Percentiles rank a stretch among this genome's conserved stretches.
phyloP scores from a whole-genome alignment of 768 basidiomycete genomes.

The Stropharia rugosoannulata region DNA sequence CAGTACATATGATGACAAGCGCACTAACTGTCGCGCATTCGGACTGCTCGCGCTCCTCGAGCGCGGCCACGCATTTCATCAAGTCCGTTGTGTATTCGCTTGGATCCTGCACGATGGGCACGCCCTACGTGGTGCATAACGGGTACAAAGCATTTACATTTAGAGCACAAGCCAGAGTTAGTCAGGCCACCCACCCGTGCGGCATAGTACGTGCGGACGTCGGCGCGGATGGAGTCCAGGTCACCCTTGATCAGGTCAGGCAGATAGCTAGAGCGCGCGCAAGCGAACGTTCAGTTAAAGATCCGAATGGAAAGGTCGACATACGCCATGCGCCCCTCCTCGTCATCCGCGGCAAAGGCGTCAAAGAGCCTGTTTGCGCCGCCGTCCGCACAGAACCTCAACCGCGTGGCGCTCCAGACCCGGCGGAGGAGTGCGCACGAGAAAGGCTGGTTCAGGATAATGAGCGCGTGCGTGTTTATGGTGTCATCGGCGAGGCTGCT shows the following conservation, averaged over 20 bases:
- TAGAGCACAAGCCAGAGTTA: not conserved
- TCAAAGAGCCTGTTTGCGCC: constrained; percentile 87
- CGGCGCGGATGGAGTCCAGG: constrained; percentile 80
- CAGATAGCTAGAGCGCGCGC: constrained; percentile 48
- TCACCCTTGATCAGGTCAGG: constrained; percentile 94
- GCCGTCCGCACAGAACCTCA: constrained; percentile 81
- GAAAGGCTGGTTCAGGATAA: constrained; percentile 92
- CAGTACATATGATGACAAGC: not conserved
- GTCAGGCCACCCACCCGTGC: constrained; percentile 40
- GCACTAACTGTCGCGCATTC: constrained; percentile 37
- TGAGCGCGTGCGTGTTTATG: constrained; percentile 48
- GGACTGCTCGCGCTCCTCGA: constrained; percentile 55
- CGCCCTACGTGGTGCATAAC: constrained; percentile 47
- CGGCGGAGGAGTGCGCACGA: constrained; percentile 55
- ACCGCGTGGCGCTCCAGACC: constrained; percentile 53
- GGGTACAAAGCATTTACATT: too few species aligned
- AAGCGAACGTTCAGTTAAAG: not conserved
- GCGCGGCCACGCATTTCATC: constrained; percentile 81
- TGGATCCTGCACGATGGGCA: constrained; percentile 62
- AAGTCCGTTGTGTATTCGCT: constrained; percentile 91
- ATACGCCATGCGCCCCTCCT: constrained; percentile 19
- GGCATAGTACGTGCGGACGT: constrained; percentile 71
- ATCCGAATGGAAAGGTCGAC: not conserved
- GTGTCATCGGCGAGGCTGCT: not conserved
- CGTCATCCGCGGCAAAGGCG: constrained; percentile 21